Evolutionary conservation across 495 filamentous ascomycete species (phyloP).

Genomic region (Lepraria neglecta): DNA sequence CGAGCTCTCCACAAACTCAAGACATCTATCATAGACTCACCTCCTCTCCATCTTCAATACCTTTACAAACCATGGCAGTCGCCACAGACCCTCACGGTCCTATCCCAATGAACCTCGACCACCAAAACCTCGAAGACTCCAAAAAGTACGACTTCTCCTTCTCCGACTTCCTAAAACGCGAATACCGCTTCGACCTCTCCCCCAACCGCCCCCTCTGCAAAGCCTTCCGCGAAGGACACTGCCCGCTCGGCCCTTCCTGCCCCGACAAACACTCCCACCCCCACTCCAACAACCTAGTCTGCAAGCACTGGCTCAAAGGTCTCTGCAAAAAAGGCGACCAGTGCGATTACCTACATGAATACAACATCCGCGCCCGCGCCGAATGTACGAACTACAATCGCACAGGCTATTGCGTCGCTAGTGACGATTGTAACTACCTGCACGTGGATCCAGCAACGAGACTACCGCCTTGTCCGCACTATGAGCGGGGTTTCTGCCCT

Average conservation of each 20-base stretch:
- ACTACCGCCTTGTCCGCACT: constrained; percentile 84
- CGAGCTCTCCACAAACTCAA: too few species aligned
- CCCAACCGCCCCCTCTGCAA: constrained; percentile 74
- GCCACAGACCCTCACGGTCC: neutral
- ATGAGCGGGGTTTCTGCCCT: constrained; percentile 91
- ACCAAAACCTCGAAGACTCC: constrained; percentile 11
- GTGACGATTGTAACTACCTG: constrained; percentile 92
- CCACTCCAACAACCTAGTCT: constrained; percentile 63
- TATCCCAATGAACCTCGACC: constrained; percentile 1
- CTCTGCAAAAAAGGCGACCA: constrained; percentile 99
- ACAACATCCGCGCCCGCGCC: constrained; percentile 95
- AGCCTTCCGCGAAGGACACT: constrained; percentile 70
- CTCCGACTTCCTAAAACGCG: constrained; percentile 63
- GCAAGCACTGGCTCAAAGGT: constrained; percentile 97
- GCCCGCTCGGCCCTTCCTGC: constrained; percentile 68
- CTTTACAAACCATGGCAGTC: constrained; percentile 3
- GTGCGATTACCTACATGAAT: constrained; percentile 97
- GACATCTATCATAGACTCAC: too few species aligned
- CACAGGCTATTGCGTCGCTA: constrained; percentile 88
- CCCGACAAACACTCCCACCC: constrained; percentile 57
- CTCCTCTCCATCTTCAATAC: too few species aligned
- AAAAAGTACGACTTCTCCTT: constrained; percentile 63
- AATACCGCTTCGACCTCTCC: constrained; percentile 70
- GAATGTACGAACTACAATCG: constrained; percentile 90
- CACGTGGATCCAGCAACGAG: constrained; percentile 80